Evolutionary conservation across 2,329 filamentous ascomycete genomes (phyloP).

Genomic region (Hirsutella thompsonii): DNA sequence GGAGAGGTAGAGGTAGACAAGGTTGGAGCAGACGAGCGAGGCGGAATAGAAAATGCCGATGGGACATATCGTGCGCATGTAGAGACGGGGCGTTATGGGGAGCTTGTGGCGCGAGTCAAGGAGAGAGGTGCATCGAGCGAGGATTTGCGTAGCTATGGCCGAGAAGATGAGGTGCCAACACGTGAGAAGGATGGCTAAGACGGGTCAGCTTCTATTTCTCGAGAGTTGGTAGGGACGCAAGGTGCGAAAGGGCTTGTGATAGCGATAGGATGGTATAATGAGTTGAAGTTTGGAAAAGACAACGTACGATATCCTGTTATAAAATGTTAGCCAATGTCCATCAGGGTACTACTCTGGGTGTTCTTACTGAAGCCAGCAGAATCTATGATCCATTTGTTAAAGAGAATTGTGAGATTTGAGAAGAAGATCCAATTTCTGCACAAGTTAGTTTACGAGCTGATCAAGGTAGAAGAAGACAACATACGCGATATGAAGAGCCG

Average conservation of each 20-base stretch:
- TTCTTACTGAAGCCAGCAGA: constrained; percentile 59
- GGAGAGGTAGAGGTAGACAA: constrained; percentile 54
- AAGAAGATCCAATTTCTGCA: constrained; percentile 65
- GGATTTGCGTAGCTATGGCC: constrained; percentile 50
- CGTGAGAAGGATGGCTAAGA: constrained; percentile 41
- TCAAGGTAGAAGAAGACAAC: constrained; percentile 1
- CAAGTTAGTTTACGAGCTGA: background rate
- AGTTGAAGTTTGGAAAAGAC: no score
- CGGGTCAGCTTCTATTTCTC: no score
- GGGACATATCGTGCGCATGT: constrained; percentile 50
- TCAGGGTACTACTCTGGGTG: background rate
- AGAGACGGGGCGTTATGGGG: constrained; percentile 46
- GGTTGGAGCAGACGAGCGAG: constrained; percentile 53
- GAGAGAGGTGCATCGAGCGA: constrained; percentile 49
- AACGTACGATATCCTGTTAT: constrained; percentile 11
- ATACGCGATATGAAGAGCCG: constrained; percentile 20
- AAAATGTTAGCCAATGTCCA: background rate
- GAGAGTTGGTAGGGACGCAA: no score
- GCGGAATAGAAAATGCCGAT: constrained; percentile 54
- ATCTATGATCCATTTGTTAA: constrained; percentile 85
- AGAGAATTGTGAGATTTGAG: constrained; percentile 75
- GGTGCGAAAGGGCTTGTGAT: no score
- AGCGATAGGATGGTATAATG: no score
- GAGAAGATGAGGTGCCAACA: constrained; percentile 59
- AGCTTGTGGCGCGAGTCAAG: constrained; percentile 51